A percentile compares a stretch with the other conserved stretches of the same genome.
These are phyloP conservation scores for Paspalum notatum DNA, from an alignment of 176 grass and related monocot species.

Conservation along the genomic window DNA sequence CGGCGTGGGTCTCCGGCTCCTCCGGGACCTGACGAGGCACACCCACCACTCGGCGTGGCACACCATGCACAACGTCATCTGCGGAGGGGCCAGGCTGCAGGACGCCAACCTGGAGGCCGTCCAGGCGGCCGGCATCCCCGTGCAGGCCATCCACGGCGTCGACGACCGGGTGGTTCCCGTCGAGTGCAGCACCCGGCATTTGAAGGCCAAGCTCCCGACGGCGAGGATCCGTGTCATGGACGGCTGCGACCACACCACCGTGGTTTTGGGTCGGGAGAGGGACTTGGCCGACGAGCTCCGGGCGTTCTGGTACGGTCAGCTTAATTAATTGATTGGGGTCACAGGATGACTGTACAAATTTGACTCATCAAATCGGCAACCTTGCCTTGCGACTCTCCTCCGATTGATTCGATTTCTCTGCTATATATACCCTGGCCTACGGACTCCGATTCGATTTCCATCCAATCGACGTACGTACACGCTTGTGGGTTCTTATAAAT, in stretches of 20 bases:
- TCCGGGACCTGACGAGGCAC: conserved; percentile 70
- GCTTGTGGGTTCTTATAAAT: too few relatives aligned
- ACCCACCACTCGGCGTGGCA: conserved; percentile 96
- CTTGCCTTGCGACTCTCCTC: background rate
- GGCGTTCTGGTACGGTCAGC: conserved; percentile 49
- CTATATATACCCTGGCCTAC: too few relatives aligned
- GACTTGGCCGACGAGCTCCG: conserved; percentile 51
- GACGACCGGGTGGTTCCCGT: conserved; percentile 63
- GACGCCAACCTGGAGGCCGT: conserved; percentile 61
- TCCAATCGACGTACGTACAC: too few relatives aligned
- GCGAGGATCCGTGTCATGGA: conserved; percentile 48
- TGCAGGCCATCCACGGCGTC: conserved; percentile 68
- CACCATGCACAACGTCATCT: conserved; percentile 98
- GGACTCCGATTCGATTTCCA: too few relatives aligned
- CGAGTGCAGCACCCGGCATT: conserved; percentile 61
- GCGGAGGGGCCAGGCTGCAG: conserved; percentile 58
- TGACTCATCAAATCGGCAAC: too few relatives aligned
- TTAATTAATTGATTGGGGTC: too few relatives aligned
- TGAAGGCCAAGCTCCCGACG: conserved; percentile 55
- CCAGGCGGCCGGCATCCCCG: conserved; percentile 50
- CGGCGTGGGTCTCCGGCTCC: conserved; percentile 48
- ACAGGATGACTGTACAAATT: too few relatives aligned
- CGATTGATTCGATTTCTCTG: too few relatives aligned
- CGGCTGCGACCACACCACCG: conserved; percentile 59
- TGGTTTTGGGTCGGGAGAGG: conserved; percentile 55